Evolutionary conservation across 306 rosid genomes (phyloP).

Genomic region (Crotalaria pallida): DNA sequence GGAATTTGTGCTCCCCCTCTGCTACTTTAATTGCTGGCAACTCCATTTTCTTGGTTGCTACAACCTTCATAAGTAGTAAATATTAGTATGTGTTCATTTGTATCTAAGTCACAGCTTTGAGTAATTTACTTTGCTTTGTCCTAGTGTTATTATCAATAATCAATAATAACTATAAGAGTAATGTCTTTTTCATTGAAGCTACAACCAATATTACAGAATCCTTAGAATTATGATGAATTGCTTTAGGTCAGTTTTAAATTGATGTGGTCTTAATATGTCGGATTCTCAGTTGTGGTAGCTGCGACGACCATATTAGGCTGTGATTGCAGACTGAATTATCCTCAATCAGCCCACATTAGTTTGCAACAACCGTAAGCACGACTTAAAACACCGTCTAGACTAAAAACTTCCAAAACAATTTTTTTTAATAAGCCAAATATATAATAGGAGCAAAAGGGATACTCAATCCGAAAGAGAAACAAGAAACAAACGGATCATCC

Average conservation of each 20-base stretch:
- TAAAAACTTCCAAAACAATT: too few relatives aligned
- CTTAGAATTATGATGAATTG: neutral
- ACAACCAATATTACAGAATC: neutral
- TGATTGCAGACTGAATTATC: too few relatives aligned
- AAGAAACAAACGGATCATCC: too few relatives aligned
- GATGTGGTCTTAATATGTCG: too few relatives aligned
- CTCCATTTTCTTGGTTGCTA: slow-evolving; percentile 91
- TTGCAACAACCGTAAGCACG: neutral
- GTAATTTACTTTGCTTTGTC: neutral
- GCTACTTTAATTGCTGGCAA: slow-evolving; percentile 64
- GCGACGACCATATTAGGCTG: too few relatives aligned
- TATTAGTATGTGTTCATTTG: neutral
- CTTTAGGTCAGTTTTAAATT: neutral
- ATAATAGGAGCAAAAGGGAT: too few relatives aligned
- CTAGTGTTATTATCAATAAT: neutral
- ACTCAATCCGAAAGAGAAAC: too few relatives aligned
- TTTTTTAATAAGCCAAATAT: too few relatives aligned
- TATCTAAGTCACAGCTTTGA: neutral
- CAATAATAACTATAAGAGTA: neutral
- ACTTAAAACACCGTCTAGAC: too few relatives aligned
- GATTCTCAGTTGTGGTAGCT: too few relatives aligned
- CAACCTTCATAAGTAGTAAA: slow-evolving; percentile 44
- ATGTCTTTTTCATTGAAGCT: slow-evolving; percentile 1
- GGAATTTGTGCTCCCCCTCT: slow-evolving; percentile 77
- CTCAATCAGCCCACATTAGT: too few relatives aligned